Evolutionary conservation across 2,329 filamentous ascomycete genomes (phyloP).

Genomic region (Ophiostoma triangulosporum): DNA sequence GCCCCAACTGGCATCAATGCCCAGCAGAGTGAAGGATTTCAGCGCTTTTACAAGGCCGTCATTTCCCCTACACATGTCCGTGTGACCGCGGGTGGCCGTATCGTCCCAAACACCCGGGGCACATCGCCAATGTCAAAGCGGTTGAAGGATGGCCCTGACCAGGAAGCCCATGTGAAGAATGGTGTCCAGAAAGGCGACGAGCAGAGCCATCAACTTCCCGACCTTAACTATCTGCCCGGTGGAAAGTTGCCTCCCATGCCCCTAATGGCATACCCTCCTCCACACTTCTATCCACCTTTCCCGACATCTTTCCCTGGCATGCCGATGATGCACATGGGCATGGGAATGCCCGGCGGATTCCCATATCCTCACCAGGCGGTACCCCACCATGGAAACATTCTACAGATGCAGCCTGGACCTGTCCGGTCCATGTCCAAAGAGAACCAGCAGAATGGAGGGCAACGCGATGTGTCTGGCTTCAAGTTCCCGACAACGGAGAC

Average conservation of each 20-base stretch:
- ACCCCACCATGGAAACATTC: neutral
- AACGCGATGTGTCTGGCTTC: conserved; percentile 8
- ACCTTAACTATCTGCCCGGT: neutral
- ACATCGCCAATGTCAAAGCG: conserved; percentile 39
- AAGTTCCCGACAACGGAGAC: conserved; percentile 14
- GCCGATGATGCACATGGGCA: conserved; percentile 28
- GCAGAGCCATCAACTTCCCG: conserved; percentile 3
- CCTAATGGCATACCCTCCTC: conserved; percentile 15
- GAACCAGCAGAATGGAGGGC: conserved; percentile 15
- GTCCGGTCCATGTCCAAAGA: conserved; percentile 7
- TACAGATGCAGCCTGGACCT: neutral
- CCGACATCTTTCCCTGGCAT: conserved; percentile 18
- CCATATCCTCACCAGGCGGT: conserved; percentile 10
- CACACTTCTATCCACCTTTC: conserved; percentile 12
- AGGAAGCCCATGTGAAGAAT: conserved; percentile 15
- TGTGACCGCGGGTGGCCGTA: conserved; percentile 52
- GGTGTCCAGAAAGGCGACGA: conserved; percentile 11
- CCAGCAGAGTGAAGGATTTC: conserved; percentile 52
- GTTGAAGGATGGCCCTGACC: conserved; percentile 26
- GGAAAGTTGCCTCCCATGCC: conserved; percentile 14
- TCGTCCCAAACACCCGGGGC: conserved; percentile 49
- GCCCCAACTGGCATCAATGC: conserved; percentile 39
- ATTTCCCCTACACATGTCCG: conserved; percentile 53
- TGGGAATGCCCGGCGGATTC: conserved; percentile 16
- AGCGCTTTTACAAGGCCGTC: conserved; percentile 55